Evolutionary conservation across 2,329 filamentous ascomycete species (phyloP), one percentile per base, ranked within the genome.

Genomic region (Penicillium concentricum): DNA sequence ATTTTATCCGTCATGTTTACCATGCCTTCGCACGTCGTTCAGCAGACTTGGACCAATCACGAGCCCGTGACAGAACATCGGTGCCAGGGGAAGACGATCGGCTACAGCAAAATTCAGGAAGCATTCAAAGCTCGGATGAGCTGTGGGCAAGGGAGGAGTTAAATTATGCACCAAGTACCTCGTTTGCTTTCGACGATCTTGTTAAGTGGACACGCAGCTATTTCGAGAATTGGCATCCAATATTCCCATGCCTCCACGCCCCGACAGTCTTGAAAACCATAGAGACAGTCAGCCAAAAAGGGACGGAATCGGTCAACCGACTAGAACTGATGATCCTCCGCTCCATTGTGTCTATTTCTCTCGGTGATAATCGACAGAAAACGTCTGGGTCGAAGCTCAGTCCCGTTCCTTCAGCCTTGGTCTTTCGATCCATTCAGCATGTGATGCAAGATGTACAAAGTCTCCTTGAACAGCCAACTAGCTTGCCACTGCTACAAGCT

Each of bases 21-120:
- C 70, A 78, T 32, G 76, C 81, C 1, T 74, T 85, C 30, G 70
- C 77, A 2, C 72, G 71, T 48, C 66, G 69, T 35, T 69, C 69
- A 16, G 69, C 69, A 15, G 68, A 70, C 49, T 41, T 71, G 16
- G 62, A 64, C 18, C 62, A 65, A 57, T 67, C 62, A 6, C 69
- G 70, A 50, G 61, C 69, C 35, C 65, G 68, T 51, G 58, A 72
- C 54, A 69, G 69, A 62, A 76, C 76, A 55, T 74, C 83, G 9
- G 81, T 85, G 3, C 83, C 83, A 0, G 83, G 83, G 1, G 83
- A 85, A 61, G 82, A 85, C 58, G 83, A 85, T 55, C 79, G 80
- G 41, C 62, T 69, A 24, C 69, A 62, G 18, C 67, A 61, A 57
- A 65, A 51, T 39, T 57, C 56, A 24, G 65, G 64, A 4, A 57